Percentiles rank a stretch among this genome's conserved stretches.
These are phyloP conservation scores for Talaromyces sp. DNA, from an alignment of 2,329 filamentous ascomycete genomes.

Conservation along the genomic window DNA sequence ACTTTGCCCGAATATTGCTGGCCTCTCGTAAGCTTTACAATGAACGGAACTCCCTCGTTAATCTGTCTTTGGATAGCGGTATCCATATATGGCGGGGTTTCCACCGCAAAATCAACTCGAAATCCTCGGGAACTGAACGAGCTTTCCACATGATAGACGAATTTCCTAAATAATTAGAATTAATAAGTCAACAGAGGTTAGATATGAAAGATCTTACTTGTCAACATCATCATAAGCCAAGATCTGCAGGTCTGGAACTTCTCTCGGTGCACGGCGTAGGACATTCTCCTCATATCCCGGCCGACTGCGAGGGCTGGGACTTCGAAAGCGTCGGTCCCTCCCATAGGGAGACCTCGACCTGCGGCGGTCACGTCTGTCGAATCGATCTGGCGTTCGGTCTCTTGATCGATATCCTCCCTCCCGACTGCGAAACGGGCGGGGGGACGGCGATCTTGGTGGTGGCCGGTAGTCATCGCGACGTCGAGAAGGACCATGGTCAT, in stretches of 20 bases:
- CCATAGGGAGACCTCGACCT: conserved; percentile 65
- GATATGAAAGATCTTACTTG: conserved; percentile 29
- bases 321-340: conserved; percentile 60
- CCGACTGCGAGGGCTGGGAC: conserved; percentile 59
- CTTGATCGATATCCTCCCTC: conserved; percentile 54
- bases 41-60: conserved; percentile 79
- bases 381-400: conserved; percentile 42
- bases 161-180: conserved; percentile 50
- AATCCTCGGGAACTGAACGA: conserved; percentile 67
- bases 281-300: conserved; percentile 57
- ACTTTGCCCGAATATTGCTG: conserved; percentile 69
- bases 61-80: conserved; percentile 80
- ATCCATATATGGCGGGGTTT: conserved; percentile 70
- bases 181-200: not conserved
- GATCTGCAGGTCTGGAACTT: conserved; percentile 86
- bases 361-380: conserved; percentile 51
- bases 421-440: conserved; percentile 54
- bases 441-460: conserved; percentile 56
- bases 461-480: conserved; percentile 61
- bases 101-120: conserved; percentile 70
- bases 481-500: conserved; percentile 39
- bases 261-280: conserved; percentile 63
- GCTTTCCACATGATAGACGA: conserved; percentile 74
- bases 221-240: conserved; percentile 73
- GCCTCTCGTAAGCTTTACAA: conserved; percentile 67